Conservation (phyloP, 208 protist species). For the Wallacemonas sp. region DNA sequence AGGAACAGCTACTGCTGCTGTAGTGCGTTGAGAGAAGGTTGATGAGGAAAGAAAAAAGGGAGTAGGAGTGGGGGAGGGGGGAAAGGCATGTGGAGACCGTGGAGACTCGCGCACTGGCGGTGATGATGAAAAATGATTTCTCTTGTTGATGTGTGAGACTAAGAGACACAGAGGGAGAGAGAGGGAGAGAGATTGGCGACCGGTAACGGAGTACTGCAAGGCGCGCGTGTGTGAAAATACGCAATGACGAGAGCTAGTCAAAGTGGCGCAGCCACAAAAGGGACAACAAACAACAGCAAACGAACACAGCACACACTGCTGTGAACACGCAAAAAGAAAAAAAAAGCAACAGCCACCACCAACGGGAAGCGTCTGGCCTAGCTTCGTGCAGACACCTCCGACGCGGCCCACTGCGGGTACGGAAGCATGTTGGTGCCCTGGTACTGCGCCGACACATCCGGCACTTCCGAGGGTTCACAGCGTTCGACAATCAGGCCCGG, state of each 20-base stretch:
- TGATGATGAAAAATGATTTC: no score
- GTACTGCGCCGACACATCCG: slow-evolving; percentile 15
- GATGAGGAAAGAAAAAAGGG: slow-evolving; percentile 5
- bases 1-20: no score
- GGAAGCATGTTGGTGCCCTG: slow-evolving; percentile 27
- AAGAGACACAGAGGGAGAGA: no score
- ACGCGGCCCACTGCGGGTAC: slow-evolving; percentile 55
- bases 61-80: neutral
- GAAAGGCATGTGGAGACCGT: no score
- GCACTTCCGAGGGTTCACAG: slow-evolving; percentile 75
- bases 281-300: neutral
- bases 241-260: neutral
- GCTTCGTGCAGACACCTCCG: neutral
- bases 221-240: neutral
- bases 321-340: neutral
- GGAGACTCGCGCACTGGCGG: no score
- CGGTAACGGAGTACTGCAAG: no score
- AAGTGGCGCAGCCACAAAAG: neutral
- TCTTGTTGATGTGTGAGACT: no score
- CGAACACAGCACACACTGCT: neutral
- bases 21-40: neutral
- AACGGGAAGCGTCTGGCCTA: neutral
- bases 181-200: no score
- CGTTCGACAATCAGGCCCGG: slow-evolving; percentile 76
- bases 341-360: neutral